These are phyloP conservation scores for Alternaria viburni DNA, from an alignment of 2,329 filamentous ascomycete species.

Conservation along the genomic window DNA sequence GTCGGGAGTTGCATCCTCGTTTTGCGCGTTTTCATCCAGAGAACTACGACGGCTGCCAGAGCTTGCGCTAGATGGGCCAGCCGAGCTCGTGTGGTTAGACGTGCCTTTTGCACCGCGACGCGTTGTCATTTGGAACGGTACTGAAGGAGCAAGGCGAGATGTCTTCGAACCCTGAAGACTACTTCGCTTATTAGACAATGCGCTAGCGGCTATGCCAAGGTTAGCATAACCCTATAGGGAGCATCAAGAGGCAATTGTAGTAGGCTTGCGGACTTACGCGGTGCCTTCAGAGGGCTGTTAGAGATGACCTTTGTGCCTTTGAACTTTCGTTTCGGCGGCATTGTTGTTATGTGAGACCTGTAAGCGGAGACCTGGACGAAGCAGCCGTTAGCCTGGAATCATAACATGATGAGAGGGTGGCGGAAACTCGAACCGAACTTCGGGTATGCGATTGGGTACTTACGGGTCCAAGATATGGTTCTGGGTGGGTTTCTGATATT, in stretches of 20 bases:
- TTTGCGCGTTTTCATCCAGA: slow-evolving; percentile 41
- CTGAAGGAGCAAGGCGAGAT: slow-evolving; percentile 54
- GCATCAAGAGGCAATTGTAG: slow-evolving; percentile 18
- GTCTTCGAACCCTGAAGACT: slow-evolving; percentile 40
- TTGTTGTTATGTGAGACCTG: slow-evolving; percentile 24
- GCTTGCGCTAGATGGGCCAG: slow-evolving; percentile 43
- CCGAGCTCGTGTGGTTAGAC: slow-evolving; percentile 44
- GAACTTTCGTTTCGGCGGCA: slow-evolving; percentile 44
- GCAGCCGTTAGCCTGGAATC: slow-evolving; percentile 27
- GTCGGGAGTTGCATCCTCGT: slow-evolving; percentile 35
- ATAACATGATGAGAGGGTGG: background rate
- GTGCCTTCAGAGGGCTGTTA: slow-evolving; percentile 20
- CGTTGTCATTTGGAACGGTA: slow-evolving; percentile 58
- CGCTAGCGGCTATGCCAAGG: slow-evolving; percentile 47
- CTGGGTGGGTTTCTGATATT: background rate
- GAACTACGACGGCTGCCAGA: slow-evolving; percentile 50
- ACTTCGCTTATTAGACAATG: slow-evolving; percentile 46
- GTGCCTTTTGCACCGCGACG: slow-evolving; percentile 51
- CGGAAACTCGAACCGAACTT: background rate
- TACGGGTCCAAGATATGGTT: slow-evolving; percentile 10
- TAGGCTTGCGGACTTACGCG: slow-evolving; percentile 26
- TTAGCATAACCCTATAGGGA: slow-evolving; percentile 36
- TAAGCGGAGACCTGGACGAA: slow-evolving; percentile 6
- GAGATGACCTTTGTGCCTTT: slow-evolving; percentile 28
- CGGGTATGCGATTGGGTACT: slow-evolving; percentile 3